A percentile compares a stretch with the other conserved stretches of the same genome.
Conservation (phyloP, 495 filamentous ascomycete genomes). For the Neurospora intermedia region DNA sequence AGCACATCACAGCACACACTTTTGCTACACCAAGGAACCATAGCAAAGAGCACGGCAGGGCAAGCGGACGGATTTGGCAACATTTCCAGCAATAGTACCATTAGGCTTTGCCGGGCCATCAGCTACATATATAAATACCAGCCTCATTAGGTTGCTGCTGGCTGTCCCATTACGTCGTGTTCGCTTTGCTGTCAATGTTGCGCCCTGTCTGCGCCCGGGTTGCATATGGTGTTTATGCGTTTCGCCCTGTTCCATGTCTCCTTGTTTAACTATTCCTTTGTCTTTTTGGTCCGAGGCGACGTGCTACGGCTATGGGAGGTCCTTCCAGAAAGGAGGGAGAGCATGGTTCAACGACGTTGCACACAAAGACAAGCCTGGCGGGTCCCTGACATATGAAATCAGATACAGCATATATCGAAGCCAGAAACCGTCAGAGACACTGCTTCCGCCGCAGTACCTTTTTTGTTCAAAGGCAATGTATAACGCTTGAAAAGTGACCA, state of each 20-base stretch:
- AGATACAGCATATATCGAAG: neutral
- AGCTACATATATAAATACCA: neutral
- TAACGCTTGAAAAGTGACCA: neutral
- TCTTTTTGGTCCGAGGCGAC: neutral
- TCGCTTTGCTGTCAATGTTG: neutral
- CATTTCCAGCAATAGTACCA: neutral
- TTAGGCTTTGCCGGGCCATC: neutral
- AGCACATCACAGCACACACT: neutral
- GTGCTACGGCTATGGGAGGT: neutral
- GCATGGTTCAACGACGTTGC: neutral
- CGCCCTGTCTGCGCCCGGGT: neutral
- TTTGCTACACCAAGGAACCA: neutral
- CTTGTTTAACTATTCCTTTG: neutral
- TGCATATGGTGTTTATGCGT: neutral
- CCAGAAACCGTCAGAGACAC: neutral
- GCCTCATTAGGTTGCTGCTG: neutral
- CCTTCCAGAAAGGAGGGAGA: neutral
- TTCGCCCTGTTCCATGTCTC: neutral
- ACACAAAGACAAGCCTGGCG: neutral
- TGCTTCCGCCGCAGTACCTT: neutral
- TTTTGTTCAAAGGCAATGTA: neutral
- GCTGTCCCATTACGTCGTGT: neutral
- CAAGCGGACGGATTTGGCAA: neutral
- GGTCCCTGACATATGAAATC: neutral
- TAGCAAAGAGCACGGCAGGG: neutral